Base-by-base conservation (phyloP, 208 protist genomes). In the Trypanosoma grayi region DNA sequence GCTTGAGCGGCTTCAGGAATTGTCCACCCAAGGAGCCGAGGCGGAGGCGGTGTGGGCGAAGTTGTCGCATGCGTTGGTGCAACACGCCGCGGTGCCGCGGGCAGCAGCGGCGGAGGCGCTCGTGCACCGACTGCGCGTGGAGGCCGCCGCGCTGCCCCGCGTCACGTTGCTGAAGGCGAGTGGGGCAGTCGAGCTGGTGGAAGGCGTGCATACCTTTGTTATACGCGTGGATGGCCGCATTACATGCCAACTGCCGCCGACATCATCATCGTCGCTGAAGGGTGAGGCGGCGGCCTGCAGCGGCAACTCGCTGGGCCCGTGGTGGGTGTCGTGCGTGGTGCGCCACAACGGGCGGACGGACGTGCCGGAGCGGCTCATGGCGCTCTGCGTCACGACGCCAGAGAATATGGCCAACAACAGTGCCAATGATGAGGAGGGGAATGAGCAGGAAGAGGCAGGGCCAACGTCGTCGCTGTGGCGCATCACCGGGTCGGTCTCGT, bases 171-270 rank as follows among this genome's bases (percentile, higher is more conserved):
- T 91, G 2, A 51, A 22, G 31, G 79, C 84, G 10, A 59, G 25
- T 33, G 84, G 84, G 13, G 58, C 55, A 10, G 60, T 85, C 28
- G 53, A 63, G 58, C 56, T 72, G 33, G 53, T 79, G 53, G 53
- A 79, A 16, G 75, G 70, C 11, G 55, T 31, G 6, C 55, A 81
- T 8, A 70, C 67, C 28, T 79, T 83, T 63, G 54, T 81, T 24
- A 39, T 90, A 4, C 58, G 60, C 24, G 79, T 83, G n/a, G 37
- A 36, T 11, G 79, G 69, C 7, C 52, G 60, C 65, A 58, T 90
- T 50, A 40, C 31, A 24, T 87, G 81, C 59, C 34, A 22, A 1
- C 14, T 53, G 11, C 45, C 39, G 16, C 34, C 14, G 7, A 25
- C 20, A 5, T 58, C 37, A n/a, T 59, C 53, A 24, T 59, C 37